These are phyloP conservation scores for Apiospora kogelbergensis DNA, from an alignment of 2,329 filamentous ascomycete species.

Conservation along the genomic window DNA sequence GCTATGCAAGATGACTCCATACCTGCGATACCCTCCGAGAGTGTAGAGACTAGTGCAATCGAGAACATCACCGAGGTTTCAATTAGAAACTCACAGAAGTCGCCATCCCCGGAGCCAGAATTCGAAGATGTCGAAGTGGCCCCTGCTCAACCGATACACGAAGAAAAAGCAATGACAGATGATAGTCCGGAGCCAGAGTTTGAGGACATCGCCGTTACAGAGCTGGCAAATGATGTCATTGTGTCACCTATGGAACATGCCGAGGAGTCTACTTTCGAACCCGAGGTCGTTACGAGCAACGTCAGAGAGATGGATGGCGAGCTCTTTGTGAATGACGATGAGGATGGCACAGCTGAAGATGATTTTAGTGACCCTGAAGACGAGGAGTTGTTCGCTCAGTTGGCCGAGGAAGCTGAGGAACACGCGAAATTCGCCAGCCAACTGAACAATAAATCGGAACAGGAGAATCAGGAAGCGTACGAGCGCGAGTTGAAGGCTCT, in stretches of 20 bases:
- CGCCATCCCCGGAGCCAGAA: slow-evolving; percentile 28
- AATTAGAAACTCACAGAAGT: neutral
- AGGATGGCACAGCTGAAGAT: slow-evolving; percentile 62
- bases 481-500: slow-evolving; percentile 85
- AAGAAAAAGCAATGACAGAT: slow-evolving; percentile 9
- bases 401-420: slow-evolving; percentile 89
- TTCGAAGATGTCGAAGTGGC: slow-evolving; percentile 28
- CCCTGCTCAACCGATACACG: neutral
- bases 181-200: slow-evolving; percentile 35
- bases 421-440: slow-evolving; percentile 90
- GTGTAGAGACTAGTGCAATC: too few species aligned
- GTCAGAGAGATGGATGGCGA: slow-evolving; percentile 34
- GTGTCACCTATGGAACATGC: neutral
- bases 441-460: slow-evolving; percentile 72
- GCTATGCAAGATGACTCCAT: slow-evolving; percentile 9
- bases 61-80: slow-evolving; percentile 12
- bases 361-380: slow-evolving; percentile 87
- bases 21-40: neutral
- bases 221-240: slow-evolving; percentile 23
- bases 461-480: slow-evolving; percentile 74
- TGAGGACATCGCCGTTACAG: slow-evolving; percentile 33
- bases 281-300: slow-evolving; percentile 19
- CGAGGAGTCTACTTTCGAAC: slow-evolving; percentile 16
- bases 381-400: slow-evolving; percentile 80
- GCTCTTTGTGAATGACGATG: slow-evolving; percentile 53